phyloP scores from a whole-genome alignment of 495 filamentous ascomycete genomes.

The Cladorrhinum samala region DNA sequence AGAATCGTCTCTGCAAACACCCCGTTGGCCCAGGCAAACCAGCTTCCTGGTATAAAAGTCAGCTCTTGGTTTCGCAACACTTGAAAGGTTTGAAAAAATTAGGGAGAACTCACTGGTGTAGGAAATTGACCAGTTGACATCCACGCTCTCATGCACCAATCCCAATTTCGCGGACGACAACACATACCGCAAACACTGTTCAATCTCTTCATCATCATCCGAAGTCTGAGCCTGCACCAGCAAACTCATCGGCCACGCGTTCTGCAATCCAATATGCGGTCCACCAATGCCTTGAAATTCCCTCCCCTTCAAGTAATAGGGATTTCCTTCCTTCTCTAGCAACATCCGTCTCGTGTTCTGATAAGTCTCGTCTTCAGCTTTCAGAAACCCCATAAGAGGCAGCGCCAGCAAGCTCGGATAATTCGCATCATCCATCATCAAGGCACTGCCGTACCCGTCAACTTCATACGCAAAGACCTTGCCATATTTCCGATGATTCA shows the following conservation, averaged over 20 bases:
- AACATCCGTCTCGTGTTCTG: constrained; percentile 91
- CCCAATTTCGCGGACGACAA: constrained; percentile 66
- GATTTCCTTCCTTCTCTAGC: constrained; percentile 69
- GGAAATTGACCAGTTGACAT: constrained; percentile 65
- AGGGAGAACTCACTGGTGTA: constrained; percentile 63
- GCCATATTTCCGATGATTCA: constrained; percentile 76
- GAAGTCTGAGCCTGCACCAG: constrained; percentile 86
- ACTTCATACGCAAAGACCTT: constrained; percentile 95
- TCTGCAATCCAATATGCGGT: constrained; percentile 68
- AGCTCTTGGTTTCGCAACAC: constrained; percentile 12
- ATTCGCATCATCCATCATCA: constrained; percentile 98
- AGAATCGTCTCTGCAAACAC: constrained; percentile 93
- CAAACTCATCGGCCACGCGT: constrained; percentile 97
- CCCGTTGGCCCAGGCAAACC: constrained; percentile 98
- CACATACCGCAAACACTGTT: constrained; percentile 62
- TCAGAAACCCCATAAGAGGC: constrained; percentile 79
- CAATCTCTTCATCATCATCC: constrained; percentile 81
- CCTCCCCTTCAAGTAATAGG: constrained; percentile 78
- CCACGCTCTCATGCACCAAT: constrained; percentile 85
- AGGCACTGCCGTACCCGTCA: constrained; percentile 85
- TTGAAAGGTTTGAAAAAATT: not conserved
- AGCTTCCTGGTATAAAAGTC: constrained; percentile 53
- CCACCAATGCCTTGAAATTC: constrained; percentile 84
- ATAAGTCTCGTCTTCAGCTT: constrained; percentile 61
- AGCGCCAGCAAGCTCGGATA: constrained; percentile 84